Base-by-base conservation (phyloP, 202 grass and related monocot genomes). In the Zizania palustris region DNA sequence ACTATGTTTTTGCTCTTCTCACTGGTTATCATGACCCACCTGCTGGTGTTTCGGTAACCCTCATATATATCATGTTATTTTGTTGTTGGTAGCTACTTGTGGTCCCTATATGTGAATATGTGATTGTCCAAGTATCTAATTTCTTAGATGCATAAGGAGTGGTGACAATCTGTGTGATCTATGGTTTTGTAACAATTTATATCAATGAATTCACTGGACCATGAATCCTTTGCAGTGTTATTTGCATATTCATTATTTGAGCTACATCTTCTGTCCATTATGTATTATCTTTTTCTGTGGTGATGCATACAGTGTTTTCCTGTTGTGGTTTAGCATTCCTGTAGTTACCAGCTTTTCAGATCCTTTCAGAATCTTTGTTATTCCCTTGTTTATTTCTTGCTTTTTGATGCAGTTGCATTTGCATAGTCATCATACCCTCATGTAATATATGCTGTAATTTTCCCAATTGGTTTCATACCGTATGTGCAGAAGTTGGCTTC, bases 11-110 rank as follows among this genome's bases (percentile, higher is more conserved):
- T 60, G 67, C 86, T 67, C 92, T 95, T 82, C 88, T 95, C 51
- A 95, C 88, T 72, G 92, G 92, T 45, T 95, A 95, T 63, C 92
- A 2, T 80, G 92, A 95, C 12, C 92, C 92, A 82, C 92, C 92
- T 85, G 92, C 92, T 87, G 91, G 90, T 19, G 73, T 90, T 74
- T 82, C 81, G 82, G 87, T 93, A 90, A 85, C 34, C 82, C 59
- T 83, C 45, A 49, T 84, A 57, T 65, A 48, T 67, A 53, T 6
- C 36, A 18, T 56, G 14, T 38, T 46, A 36, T 6, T 59, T 56
- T 20, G 16, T 20, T 63, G 79, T 61, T 50, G 6, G 33, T 72
- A 40, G 16, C 7, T 16, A 60, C 62, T 60, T 66, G 3, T 82
- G 5, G n/a, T 11, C 51, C 7, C 51, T 11, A 6, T 15, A 33